Evolutionary conservation across 2,329 filamentous ascomycete genomes (phyloP), one percentile per base, ranked within the genome.

Genomic region (Colletotrichum plurivorum): DNA sequence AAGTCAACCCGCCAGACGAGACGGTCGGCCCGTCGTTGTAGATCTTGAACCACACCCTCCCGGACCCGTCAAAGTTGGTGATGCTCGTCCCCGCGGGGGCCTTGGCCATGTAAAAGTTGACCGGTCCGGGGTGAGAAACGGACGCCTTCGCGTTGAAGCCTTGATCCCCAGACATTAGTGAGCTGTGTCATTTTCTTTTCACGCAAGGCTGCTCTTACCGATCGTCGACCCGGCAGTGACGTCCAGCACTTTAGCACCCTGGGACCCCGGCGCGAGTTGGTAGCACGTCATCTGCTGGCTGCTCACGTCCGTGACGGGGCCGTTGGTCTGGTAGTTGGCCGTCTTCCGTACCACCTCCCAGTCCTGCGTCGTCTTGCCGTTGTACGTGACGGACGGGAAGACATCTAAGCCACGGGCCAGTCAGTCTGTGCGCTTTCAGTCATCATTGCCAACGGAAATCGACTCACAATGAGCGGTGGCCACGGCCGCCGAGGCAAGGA

Each of bases 221-320:
- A 76, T 63, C 18, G 62, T 73, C 31, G 71, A 70, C 22, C 75
- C 74, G 12, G 75, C 75, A 13, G 65, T 62, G 41, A 76, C 73
- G 53, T 72, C 78, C 1, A 87, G 74, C 0, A 79, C 81, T 12
- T 78, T 77, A 20, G 84, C 84, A 16, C 84, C 84, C 10, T 81
- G 78, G 57, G 78, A 80, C 46, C 83, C 82, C 4, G 80, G 73
- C 10, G 75, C 75, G 10, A 82, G 77, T 73, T 87, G 82, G 75
- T 85, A 87, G 79, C 85, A 87, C n/a, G 83, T 83, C 78, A 87
- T 84, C 66, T 83, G 80, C 2, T 80, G 72, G 46, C 82, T 84
- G 55, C 74, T 80, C 36, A 87, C 84, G 69, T 84, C 79, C 4
- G 83, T 84, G 43, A 87, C 84, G 68, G 83, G 84, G 1, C 80